Evolutionary conservation across 768 basidiomycete species (phyloP).

Genomic region (Agaricus blazei): DNA sequence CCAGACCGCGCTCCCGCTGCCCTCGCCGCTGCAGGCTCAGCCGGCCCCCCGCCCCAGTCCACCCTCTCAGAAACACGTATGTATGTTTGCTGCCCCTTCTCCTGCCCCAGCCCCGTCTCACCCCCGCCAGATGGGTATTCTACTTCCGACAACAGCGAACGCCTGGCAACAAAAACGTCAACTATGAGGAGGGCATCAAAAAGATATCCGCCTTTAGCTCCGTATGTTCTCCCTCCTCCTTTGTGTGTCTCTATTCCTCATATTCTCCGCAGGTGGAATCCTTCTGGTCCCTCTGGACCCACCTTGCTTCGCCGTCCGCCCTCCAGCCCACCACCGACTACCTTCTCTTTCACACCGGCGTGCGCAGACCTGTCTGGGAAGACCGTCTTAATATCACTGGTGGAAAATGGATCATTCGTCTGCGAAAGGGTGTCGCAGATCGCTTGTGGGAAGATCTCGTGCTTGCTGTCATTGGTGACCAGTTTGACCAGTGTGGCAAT

Average conservation of each 20-base stretch:
- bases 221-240: slow-evolving; percentile 34
- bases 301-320: slow-evolving; percentile 79
- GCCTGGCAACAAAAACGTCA: slow-evolving; percentile 84
- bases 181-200: slow-evolving; percentile 94
- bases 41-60: slow-evolving; percentile 37
- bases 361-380: slow-evolving; percentile 94
- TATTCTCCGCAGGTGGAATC: slow-evolving; percentile 69
- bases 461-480: slow-evolving; percentile 83
- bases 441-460: slow-evolving; percentile 89
- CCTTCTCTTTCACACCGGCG: slow-evolving; percentile 81
- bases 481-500: slow-evolving; percentile 49
- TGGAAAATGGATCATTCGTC: slow-evolving; percentile 93
- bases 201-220: slow-evolving; percentile 88
- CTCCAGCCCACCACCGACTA: slow-evolving; percentile 91
- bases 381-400: slow-evolving; percentile 84
- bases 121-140: slow-evolving; percentile 70
- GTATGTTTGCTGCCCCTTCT: slow-evolving; percentile 45
- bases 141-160: slow-evolving; percentile 90
- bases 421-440: slow-evolving; percentile 87
- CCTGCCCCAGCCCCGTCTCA: background rate
- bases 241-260: background rate
- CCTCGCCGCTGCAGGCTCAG: slow-evolving; percentile 25
- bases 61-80: slow-evolving; percentile 86
- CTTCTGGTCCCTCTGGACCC: slow-evolving; percentile 93
- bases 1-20: slow-evolving; percentile 18